These are phyloP conservation scores for Pleurotus cornucopiae DNA, from an alignment of 768 basidiomycete species.

Conservation along the genomic window DNA sequence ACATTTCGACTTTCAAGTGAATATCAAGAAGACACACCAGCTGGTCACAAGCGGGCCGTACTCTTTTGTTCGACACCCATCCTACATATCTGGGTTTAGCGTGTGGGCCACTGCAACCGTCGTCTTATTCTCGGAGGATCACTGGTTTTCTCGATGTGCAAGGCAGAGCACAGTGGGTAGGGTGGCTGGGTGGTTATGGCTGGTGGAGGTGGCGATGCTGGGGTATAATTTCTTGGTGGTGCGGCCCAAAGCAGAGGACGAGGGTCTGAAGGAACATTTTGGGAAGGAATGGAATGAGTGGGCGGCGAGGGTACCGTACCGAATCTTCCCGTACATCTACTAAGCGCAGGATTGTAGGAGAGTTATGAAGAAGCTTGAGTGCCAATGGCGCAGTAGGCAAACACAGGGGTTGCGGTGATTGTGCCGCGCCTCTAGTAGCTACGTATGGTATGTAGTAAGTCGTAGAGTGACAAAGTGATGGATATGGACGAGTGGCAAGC, in stretches of 20 bases:
- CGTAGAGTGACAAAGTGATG: too few relatives aligned
- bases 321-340: slow-evolving; percentile 26
- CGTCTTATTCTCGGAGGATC: not conserved
- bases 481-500: too few relatives aligned
- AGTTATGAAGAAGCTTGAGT: too few relatives aligned
- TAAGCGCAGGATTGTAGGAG: slow-evolving; percentile 6
- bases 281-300: slow-evolving; percentile 3
- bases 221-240: not conserved
- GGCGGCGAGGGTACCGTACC: slow-evolving; percentile 22
- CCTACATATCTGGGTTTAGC: not conserved
- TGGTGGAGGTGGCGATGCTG: not conserved
- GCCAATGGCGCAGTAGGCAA: too few relatives aligned
- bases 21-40: not conserved
- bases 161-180: not conserved
- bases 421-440: too few relatives aligned
- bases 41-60: not conserved
- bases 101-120: not conserved
- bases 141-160: not conserved
- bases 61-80: not conserved
- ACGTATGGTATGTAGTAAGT: too few relatives aligned
- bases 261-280: not conserved
- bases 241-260: not conserved
- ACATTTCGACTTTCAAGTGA: not conserved
- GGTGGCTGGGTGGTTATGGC: not conserved
- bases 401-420: too few relatives aligned